A percentile compares a stretch with the other conserved stretches of the same genome.
Conservation (phyloP, 73 alveolate species). For the Symbiodinium natans region DNA sequence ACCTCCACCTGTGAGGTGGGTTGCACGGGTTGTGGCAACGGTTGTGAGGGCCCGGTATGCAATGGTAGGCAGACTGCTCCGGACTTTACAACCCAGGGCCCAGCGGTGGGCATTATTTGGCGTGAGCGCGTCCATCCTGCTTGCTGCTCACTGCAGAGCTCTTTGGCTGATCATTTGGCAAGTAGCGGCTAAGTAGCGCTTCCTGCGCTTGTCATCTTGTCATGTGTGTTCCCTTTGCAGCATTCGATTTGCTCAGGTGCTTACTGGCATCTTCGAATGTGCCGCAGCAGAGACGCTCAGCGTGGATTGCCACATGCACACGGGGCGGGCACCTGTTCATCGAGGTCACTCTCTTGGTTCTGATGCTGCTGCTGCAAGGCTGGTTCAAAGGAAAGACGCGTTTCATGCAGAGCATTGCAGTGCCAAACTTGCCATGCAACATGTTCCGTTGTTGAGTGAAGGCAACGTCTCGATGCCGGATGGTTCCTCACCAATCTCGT, state of each 20-base stretch:
- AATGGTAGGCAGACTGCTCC: not conserved
- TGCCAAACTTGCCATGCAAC: not conserved
- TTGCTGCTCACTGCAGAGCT: slow-evolving; percentile 75
- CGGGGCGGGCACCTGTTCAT: not conserved
- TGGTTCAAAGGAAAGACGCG: not conserved
- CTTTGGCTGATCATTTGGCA: too few relatives aligned
- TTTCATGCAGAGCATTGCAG: too few relatives aligned
- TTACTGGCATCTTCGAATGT: slow-evolving; percentile 75
- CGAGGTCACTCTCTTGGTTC: slow-evolving; percentile 46
- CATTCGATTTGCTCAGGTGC: not conserved
- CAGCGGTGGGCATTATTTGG: slow-evolving; percentile 51
- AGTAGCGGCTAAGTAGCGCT: too few relatives aligned
- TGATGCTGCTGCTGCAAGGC: slow-evolving; percentile 45
- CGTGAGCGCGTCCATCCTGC: slow-evolving; percentile 45
- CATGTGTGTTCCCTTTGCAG: not conserved
- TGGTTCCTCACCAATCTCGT: slow-evolving; percentile 62
- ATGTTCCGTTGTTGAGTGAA: not conserved
- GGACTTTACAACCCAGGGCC: slow-evolving; percentile 4
- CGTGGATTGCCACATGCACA: not conserved
- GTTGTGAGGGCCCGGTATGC: not conserved
- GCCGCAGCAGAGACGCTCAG: slow-evolving; percentile 19
- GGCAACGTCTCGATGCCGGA: slow-evolving; percentile 30
- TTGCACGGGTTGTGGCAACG: not conserved
- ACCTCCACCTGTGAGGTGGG: slow-evolving; percentile 52
- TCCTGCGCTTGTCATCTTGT: not conserved